These are phyloP conservation scores for Inonotus obliquus DNA, from an alignment of 1,284 basidiomycete species.

Conservation along the genomic window DNA sequence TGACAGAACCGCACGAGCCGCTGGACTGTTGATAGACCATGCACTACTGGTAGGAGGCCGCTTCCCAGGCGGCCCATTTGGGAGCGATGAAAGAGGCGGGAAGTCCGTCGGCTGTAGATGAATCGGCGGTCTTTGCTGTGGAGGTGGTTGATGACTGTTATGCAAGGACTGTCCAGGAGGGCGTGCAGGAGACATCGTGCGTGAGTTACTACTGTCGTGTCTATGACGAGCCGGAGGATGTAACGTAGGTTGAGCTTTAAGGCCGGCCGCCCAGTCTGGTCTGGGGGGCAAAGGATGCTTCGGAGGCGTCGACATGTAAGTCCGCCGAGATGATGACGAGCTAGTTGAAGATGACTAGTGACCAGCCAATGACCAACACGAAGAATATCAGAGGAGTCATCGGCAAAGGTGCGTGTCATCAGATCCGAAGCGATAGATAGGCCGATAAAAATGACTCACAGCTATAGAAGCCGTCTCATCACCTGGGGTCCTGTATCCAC, in stretches of 20 bases:
- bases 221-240: conserved; percentile 41
- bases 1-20: conserved; percentile 46
- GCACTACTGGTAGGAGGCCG: conserved; percentile 53
- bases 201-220: conserved; percentile 36
- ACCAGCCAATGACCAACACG: conserved; percentile 11
- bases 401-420: conserved; percentile 3
- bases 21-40: conserved; percentile 59
- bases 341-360: conserved; percentile 57
- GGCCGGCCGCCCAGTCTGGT: conserved; percentile 80
- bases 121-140: conserved; percentile 35
- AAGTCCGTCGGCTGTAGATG: conserved; percentile 62
- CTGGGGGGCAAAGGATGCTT: conserved; percentile 74
- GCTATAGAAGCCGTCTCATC: conserved; percentile 72
- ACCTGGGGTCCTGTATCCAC: conserved; percentile 55
- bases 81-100: conserved; percentile 52
- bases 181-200: conserved; percentile 40
- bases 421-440: conserved; percentile 17
- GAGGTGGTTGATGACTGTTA: conserved; percentile 25
- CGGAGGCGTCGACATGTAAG: conserved; percentile 66
- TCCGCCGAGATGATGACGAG: conserved; percentile 71
- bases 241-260: conserved; percentile 64
- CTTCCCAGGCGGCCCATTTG: conserved; percentile 39
- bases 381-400: conserved; percentile 12
- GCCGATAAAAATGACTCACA: conserved; percentile 43
- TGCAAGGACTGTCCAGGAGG: conserved; percentile 29